Evolutionary conservation across 148 eudicot genomes (phyloP).

Genomic region (Selenicereus undatus): DNA sequence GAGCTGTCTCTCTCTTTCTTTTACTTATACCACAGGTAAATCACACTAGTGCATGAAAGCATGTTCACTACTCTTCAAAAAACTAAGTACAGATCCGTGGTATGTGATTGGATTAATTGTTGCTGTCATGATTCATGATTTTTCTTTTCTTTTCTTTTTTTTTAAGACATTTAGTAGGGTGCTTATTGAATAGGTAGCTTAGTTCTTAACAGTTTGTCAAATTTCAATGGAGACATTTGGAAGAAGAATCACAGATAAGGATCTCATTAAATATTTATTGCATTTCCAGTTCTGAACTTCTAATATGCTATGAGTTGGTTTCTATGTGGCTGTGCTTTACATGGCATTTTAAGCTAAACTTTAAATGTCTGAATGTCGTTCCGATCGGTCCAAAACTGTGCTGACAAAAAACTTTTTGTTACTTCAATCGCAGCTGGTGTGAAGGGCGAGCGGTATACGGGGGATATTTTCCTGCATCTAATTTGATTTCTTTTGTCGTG

Average conservation of each 20-base stretch:
- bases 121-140: not conserved
- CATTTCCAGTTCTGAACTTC: not conserved
- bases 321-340: not conserved
- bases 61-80: not conserved
- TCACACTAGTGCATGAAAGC: conserved; percentile 1
- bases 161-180: not conserved
- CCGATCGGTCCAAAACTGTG: not conserved
- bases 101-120: not conserved
- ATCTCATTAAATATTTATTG: not conserved
- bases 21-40: conserved; percentile 92
- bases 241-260: not conserved
- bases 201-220: not conserved
- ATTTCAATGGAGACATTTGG: not conserved
- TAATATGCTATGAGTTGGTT: not conserved
- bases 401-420: conserved; percentile 3
- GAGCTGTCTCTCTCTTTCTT: conserved; percentile 69
- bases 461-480: conserved; percentile 77
- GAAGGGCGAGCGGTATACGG: conserved; percentile 83
- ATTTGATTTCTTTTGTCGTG: conserved; percentile 61
- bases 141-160: no score
- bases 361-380: not conserved
- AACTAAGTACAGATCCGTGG: not conserved
- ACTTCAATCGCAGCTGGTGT: conserved; percentile 51
- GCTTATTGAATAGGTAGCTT: not conserved
- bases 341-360: no score